phyloP scores from a whole-genome alignment of 257 asterid species.

The Fraxinus quadrangulata region DNA sequence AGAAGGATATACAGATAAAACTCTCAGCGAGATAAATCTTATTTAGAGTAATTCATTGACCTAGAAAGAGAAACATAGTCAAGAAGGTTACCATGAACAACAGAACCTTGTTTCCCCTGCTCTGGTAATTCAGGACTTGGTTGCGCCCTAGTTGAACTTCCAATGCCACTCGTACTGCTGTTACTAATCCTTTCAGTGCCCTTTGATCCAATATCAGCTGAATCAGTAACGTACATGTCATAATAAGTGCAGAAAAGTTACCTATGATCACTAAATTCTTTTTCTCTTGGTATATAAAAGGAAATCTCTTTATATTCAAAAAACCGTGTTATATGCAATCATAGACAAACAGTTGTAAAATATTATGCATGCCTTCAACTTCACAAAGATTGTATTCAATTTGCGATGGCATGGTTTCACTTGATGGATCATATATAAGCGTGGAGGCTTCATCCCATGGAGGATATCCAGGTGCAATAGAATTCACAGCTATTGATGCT shows the following conservation, averaged over 20 bases:
- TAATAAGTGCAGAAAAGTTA: conserved; percentile 27
- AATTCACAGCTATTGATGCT: conserved; percentile 55
- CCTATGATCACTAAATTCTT: neutral
- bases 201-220: conserved; percentile 52
- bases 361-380: conserved; percentile 56
- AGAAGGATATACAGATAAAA: neutral
- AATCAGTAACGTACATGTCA: conserved; percentile 37
- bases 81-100: conserved; percentile 45
- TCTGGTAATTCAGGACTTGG: conserved; percentile 32
- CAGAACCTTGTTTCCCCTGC: conserved; percentile 40
- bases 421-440: conserved; percentile 45
- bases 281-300: neutral
- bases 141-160: conserved; percentile 29
- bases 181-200: conserved; percentile 34
- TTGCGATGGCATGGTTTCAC: conserved; percentile 56
- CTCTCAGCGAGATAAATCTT: neutral
- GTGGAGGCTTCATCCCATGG: conserved; percentile 73
- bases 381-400: conserved; percentile 59
- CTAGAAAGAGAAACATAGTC: conserved; percentile 20
- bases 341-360: conserved; percentile 18
- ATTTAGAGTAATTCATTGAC: neutral
- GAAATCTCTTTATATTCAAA: neutral
- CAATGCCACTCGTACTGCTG: conserved; percentile 34
- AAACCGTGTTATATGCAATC: neutral
- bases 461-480: conserved; percentile 60